phyloP scores from a whole-genome alignment of 1,139 yeast genomes.

The Kodamaea suecica region DNA sequence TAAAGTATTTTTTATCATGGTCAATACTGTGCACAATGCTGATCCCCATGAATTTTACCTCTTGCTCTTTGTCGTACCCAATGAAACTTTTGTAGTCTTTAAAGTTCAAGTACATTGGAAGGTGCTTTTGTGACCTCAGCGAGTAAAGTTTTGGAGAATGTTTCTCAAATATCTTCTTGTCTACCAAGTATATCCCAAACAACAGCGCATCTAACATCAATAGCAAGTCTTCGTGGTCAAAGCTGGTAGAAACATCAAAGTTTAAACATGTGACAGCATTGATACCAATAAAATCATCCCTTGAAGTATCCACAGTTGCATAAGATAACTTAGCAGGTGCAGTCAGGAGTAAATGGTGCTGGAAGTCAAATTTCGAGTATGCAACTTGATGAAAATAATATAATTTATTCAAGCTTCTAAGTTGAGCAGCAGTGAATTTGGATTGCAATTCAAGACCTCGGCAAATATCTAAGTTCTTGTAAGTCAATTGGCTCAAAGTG shows the following conservation, averaged over 20 bases:
- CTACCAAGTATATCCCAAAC: constrained; percentile 44
- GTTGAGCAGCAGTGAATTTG: constrained; percentile 48
- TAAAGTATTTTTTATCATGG: constrained; percentile 33
- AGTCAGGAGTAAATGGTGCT: constrained; percentile 39
- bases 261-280: constrained; percentile 37
- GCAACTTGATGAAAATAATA: constrained; percentile 50
- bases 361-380: constrained; percentile 40
- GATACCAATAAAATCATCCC: constrained; percentile 32
- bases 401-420: constrained; percentile 49
- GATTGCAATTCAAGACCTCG: constrained; percentile 32
- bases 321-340: constrained; percentile 54
- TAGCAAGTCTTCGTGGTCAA: constrained; percentile 38
- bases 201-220: constrained; percentile 53
- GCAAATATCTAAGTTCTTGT: constrained; percentile 18
- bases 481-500: constrained; percentile 22
- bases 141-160: background rate
- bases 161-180: constrained; percentile 9
- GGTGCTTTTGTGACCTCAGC: constrained; percentile 4
- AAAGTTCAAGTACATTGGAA: constrained; percentile 21
- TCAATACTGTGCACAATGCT: constrained; percentile 66
- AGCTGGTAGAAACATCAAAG: constrained; percentile 21
- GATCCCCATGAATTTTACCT: constrained; percentile 35
- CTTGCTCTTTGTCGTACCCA: constrained; percentile 11
- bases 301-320: constrained; percentile 14
- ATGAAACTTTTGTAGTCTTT: constrained; percentile 16